Evolutionary conservation across 2,329 filamentous ascomycete genomes (phyloP).

Genomic region (Aspergillus fischeri): DNA sequence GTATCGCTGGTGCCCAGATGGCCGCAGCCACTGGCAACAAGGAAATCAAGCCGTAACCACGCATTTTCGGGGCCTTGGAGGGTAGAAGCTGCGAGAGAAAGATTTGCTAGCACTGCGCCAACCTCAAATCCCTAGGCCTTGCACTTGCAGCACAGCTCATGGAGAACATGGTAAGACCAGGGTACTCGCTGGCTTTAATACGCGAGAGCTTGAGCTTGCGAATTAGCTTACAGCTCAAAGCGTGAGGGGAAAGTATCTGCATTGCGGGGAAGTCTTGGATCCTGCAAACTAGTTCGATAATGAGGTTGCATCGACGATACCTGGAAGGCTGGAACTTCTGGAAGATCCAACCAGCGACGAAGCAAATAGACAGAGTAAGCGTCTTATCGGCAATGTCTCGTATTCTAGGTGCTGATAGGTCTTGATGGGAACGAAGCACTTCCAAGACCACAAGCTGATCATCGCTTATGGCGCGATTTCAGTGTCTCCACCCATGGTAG

Average conservation of each 20-base stretch:
- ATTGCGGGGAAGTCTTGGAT: neutral
- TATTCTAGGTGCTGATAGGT: neutral
- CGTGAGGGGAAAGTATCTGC: slow-evolving; percentile 4
- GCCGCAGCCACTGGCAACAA: slow-evolving; percentile 19
- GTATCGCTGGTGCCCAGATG: slow-evolving; percentile 4
- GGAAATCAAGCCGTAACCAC: slow-evolving; percentile 15
- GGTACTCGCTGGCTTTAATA: slow-evolving; percentile 1
- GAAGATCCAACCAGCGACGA: neutral
- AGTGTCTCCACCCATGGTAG: neutral
- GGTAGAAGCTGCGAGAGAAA: neutral
- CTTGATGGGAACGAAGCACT: neutral
- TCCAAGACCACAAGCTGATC: neutral
- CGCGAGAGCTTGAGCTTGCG: neutral
- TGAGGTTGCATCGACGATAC: slow-evolving; percentile 1
- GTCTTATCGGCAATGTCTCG: neutral
- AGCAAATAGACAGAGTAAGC: neutral
- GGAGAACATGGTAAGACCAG: neutral
- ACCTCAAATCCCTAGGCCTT: neutral
- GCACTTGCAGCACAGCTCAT: neutral
- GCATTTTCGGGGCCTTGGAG: slow-evolving; percentile 16
- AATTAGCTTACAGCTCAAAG: neutral
- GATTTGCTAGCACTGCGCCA: neutral
- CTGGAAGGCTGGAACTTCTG: neutral
- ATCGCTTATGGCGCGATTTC: neutral
- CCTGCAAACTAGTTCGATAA: neutral